Percentiles rank a stretch among this genome's conserved stretches.
Conservation (phyloP, 352 stramenopile species). For the Phytopythium montanum region DNA sequence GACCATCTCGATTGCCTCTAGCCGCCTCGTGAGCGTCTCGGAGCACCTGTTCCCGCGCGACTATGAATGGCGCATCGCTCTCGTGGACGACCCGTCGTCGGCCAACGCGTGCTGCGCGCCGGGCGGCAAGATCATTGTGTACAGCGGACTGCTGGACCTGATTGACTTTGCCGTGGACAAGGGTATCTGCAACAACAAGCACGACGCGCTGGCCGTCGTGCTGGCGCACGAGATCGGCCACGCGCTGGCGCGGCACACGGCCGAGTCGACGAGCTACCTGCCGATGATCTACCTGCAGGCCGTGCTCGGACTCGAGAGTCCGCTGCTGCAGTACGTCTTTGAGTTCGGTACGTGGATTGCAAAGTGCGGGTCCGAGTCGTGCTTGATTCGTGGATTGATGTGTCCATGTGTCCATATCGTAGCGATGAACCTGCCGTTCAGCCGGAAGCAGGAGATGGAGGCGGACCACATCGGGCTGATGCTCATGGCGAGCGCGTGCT, state of each 20-base stretch:
- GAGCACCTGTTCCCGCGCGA: slow-evolving; percentile 65
- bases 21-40: slow-evolving; percentile 48
- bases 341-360: slow-evolving; percentile 33
- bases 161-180: slow-evolving; percentile 60
- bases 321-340: slow-evolving; percentile 62
- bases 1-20: slow-evolving; percentile 6
- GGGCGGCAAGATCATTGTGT: slow-evolving; percentile 66
- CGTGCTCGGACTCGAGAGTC: slow-evolving; percentile 49
- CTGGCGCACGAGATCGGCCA: slow-evolving; percentile 66
- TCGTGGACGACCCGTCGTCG: slow-evolving; percentile 45
- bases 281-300: slow-evolving; percentile 41
- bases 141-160: slow-evolving; percentile 62
- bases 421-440: slow-evolving; percentile 66
- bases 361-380: no score
- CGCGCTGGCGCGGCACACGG: slow-evolving; percentile 55
- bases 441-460: slow-evolving; percentile 54
- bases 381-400: neutral
- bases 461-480: slow-evolving; percentile 78
- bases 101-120: slow-evolving; percentile 62
- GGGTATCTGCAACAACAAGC: slow-evolving; percentile 47
- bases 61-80: slow-evolving; percentile 59
- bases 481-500: slow-evolving; percentile 69
- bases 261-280: slow-evolving; percentile 60
- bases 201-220: slow-evolving; percentile 65
- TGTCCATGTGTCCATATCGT: slow-evolving; percentile 1